A percentile compares a stretch with the other conserved stretches of the same genome.
Conservation (phyloP, 129 eudicot genomes). For the Cynara cardunculus region DNA sequence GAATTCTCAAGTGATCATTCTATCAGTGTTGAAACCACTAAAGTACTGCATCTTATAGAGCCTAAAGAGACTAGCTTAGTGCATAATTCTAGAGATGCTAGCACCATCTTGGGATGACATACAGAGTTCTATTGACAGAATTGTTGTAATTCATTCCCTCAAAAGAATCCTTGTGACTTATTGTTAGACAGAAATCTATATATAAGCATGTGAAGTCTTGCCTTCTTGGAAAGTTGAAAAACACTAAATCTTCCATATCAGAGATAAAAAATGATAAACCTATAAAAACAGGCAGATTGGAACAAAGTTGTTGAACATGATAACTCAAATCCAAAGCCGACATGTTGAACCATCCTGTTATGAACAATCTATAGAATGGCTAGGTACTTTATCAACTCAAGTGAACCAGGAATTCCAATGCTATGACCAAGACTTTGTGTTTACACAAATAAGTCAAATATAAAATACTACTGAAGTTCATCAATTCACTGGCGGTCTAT, state of each 20-base stretch:
- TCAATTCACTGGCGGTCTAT: not conserved
- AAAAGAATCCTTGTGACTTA: not conserved
- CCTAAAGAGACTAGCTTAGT: constrained; percentile 2
- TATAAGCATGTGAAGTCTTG: not conserved
- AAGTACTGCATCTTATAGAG: not conserved
- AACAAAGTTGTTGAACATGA: not conserved
- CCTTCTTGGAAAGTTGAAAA: not conserved
- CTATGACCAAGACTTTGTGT: not conserved
- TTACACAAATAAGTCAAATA: not conserved
- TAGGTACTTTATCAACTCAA: not conserved
- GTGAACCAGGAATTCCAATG: not conserved
- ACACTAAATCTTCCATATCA: not conserved
- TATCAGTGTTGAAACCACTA: not conserved
- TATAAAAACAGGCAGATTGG: not conserved
- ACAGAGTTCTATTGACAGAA: constrained; percentile 8
- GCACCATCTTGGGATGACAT: constrained; percentile 12
- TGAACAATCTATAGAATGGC: not conserved
- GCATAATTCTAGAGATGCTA: not conserved
- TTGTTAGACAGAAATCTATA: not conserved
- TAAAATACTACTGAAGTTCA: not conserved
- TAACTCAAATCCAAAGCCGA: not conserved
- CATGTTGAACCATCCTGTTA: not conserved
- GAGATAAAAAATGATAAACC: not conserved
- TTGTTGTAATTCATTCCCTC: constrained; percentile 3
- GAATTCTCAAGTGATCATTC: constrained; percentile 2